A percentile compares a stretch with the other conserved stretches of the same genome.
Conservation (phyloP, 805 yeast species). For the Yarrowia bubula region DNA sequence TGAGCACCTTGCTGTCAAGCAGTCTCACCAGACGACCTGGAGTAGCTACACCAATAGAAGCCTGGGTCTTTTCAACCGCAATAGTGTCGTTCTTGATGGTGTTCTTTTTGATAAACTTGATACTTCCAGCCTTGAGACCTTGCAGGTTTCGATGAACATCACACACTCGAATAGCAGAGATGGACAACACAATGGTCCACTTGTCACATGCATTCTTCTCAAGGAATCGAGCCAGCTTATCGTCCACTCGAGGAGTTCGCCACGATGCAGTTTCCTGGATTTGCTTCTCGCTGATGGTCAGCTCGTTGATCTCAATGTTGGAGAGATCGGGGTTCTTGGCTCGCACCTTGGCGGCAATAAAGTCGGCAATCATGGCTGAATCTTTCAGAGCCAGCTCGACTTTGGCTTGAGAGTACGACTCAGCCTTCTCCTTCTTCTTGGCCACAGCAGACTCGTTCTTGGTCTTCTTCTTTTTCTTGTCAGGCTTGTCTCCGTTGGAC, state of each 20-base stretch:
- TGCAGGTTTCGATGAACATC: constrained; percentile 67
- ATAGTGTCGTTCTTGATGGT: constrained; percentile 61
- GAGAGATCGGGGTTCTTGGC: constrained; percentile 64
- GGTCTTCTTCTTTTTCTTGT: constrained; percentile 34
- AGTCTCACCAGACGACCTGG: constrained; percentile 58
- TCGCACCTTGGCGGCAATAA: constrained; percentile 59
- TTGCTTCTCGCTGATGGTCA: constrained; percentile 54
- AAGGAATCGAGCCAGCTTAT: constrained; percentile 31
- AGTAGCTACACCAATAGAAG: constrained; percentile 56
- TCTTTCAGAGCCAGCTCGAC: constrained; percentile 52
- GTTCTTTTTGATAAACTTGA: constrained; percentile 75
- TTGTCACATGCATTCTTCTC: constrained; percentile 40
- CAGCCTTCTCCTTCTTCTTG: constrained; percentile 64
- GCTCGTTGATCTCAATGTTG: constrained; percentile 69
- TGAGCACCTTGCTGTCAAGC: constrained; percentile 45
- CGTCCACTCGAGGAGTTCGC: constrained; percentile 28
- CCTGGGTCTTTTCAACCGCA: constrained; percentile 39
- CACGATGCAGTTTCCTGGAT: constrained; percentile 64
- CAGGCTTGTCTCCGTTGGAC: constrained; percentile 31
- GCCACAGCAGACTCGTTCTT: constrained; percentile 31
- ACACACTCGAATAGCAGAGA: constrained; percentile 85
- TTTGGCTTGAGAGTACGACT: constrained; percentile 60
- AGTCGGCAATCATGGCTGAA: constrained; percentile 64
- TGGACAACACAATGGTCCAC: constrained; percentile 54
- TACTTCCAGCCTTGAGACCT: constrained; percentile 50